Percentiles rank a stretch among this genome's conserved stretches.
phyloP scores from a whole-genome alignment of 129 eudicot genomes.

The Sambucus nigra region DNA sequence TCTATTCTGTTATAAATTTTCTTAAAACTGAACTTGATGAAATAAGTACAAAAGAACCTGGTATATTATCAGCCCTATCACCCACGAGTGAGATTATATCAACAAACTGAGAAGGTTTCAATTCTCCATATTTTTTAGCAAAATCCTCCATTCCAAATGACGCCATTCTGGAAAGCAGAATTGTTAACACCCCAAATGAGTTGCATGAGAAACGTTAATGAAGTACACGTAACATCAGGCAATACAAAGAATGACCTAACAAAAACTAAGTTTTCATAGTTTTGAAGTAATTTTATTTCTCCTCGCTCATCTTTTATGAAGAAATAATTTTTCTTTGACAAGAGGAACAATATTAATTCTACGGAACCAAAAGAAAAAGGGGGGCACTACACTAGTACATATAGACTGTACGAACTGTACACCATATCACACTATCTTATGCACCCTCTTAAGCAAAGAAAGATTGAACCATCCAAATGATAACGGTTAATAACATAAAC shows the following conservation, averaged over 20 bases:
- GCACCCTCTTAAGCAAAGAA: not conserved
- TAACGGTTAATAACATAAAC: too few relatives aligned
- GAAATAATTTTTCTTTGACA: not conserved
- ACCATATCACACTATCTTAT: not conserved
- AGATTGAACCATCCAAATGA: too few relatives aligned
- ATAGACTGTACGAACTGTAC: too few relatives aligned
- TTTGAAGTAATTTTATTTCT: too few relatives aligned
- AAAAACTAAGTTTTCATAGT: too few relatives aligned
- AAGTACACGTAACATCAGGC: not conserved
- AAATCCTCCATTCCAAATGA: slow-evolving; percentile 97
- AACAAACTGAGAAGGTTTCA: slow-evolving; percentile 83
- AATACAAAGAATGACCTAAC: too few relatives aligned
- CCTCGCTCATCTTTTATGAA: too few relatives aligned
- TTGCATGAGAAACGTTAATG: not conserved
- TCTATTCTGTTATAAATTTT: not conserved
- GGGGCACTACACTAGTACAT: not conserved
- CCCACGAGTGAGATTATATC: slow-evolving; percentile 91
- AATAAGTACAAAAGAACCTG: slow-evolving; percentile 40
- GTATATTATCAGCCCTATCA: slow-evolving; percentile 90
- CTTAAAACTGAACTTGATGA: not conserved
- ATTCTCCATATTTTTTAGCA: slow-evolving; percentile 66
- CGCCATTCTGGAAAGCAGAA: slow-evolving; percentile 57
- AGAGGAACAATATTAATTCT: too few relatives aligned
- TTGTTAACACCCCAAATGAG: slow-evolving; percentile 1
- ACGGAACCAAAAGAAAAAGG: too few relatives aligned